Evolutionary conservation across 371 early-diverging fungal species (phyloP).

Genomic region (Apophysomyces ossiformis): DNA sequence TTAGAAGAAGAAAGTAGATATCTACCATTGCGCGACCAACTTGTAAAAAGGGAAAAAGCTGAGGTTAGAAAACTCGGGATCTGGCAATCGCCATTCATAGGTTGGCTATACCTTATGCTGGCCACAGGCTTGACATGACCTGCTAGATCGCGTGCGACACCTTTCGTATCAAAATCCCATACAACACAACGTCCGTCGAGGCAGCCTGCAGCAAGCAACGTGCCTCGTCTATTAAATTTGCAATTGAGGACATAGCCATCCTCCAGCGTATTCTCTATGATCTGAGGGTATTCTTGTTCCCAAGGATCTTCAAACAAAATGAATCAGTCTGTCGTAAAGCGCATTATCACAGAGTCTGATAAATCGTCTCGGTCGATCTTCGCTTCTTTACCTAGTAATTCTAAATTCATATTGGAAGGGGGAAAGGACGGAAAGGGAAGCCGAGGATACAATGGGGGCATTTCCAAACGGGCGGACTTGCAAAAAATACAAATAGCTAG

Average conservation of each 20-base stretch:
- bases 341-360: too few species aligned
- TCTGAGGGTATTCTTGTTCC: constrained; percentile 84
- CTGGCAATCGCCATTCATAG: too few species aligned
- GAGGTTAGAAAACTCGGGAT: not conserved
- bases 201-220: constrained; percentile 80
- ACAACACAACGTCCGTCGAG: constrained; percentile 83
- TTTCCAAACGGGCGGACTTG: too few species aligned
- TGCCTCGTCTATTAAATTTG: constrained; percentile 75
- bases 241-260: constrained; percentile 72
- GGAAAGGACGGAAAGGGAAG: not conserved
- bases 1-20: constrained; percentile 71
- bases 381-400: constrained; percentile 38
- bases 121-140: constrained; percentile 78
- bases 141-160: constrained; percentile 67
- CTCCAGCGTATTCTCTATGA: constrained; percentile 79
- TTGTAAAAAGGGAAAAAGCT: constrained; percentile 20
- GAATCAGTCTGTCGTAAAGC: not conserved
- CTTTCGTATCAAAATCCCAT: constrained; percentile 88
- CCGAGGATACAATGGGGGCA: not conserved
- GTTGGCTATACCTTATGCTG: constrained; percentile 68
- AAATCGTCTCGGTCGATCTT: not conserved
- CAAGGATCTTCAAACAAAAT: constrained; percentile 69
- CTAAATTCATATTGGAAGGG: constrained; percentile 39
- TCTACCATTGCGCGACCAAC: constrained; percentile 76
- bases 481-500: too few species aligned